Evolutionary conservation across 805 yeast species (phyloP).

Genomic region (Pichia californica): DNA sequence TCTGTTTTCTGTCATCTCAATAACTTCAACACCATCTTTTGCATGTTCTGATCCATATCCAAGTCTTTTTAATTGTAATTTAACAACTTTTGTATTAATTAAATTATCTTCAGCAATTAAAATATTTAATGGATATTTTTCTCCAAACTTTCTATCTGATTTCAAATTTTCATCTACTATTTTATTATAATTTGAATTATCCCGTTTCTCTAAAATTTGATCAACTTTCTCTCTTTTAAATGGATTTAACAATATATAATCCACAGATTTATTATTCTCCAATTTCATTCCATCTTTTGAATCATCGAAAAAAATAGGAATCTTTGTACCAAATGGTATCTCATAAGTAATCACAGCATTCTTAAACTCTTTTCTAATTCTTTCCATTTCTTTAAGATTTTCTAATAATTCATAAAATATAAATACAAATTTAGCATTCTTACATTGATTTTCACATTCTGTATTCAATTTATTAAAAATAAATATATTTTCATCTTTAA

Average conservation of each 20-base stretch:
- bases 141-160: slow-evolving; percentile 25
- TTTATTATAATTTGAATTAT: not conserved
- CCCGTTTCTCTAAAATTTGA: slow-evolving; percentile 13
- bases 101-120: slow-evolving; percentile 52
- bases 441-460: not conserved
- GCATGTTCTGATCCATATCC: slow-evolving; percentile 49
- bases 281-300: not conserved
- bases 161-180: too few species aligned
- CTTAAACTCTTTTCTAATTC: not conserved
- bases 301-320: slow-evolving; percentile 2
- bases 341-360: not conserved
- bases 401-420: not conserved
- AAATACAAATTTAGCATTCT: not conserved
- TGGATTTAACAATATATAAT: slow-evolving; percentile 16
- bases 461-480: not conserved
- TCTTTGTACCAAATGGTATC: slow-evolving; percentile 6
- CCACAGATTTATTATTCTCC: not conserved
- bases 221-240: slow-evolving; percentile 13
- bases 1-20: slow-evolving; percentile 29
- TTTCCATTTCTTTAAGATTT: not conserved
- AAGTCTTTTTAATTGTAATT: slow-evolving; percentile 40
- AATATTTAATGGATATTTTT: slow-evolving; percentile 38
- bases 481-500: not conserved
- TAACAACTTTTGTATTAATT: slow-evolving; percentile 43
- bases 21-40: slow-evolving; percentile 42